phyloP scores from a whole-genome alignment of 1,139 yeast genomes.

The Taphrina sp. region DNA sequence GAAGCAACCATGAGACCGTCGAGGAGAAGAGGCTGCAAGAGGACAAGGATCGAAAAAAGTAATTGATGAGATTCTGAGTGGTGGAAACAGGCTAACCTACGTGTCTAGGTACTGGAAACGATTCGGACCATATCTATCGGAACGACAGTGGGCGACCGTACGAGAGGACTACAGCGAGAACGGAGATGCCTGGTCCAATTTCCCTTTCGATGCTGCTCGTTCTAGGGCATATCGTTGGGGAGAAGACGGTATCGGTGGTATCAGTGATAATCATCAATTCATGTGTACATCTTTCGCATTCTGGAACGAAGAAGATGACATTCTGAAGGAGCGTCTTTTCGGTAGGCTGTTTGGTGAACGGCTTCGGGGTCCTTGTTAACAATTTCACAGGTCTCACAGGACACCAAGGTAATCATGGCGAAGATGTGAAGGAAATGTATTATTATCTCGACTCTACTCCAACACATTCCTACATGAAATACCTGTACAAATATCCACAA shows the following conservation, averaged over 20 bases:
- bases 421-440: constrained; percentile 86
- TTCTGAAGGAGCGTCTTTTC: constrained; percentile 81
- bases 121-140: constrained; percentile 93
- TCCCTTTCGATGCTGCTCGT: constrained; percentile 83
- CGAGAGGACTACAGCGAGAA: constrained; percentile 80
- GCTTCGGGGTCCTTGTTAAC: background rate
- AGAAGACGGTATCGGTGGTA: constrained; percentile 93
- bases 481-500: constrained; percentile 89
- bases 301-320: constrained; percentile 88
- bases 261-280: constrained; percentile 78
- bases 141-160: constrained; percentile 91
- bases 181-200: constrained; percentile 92
- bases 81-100: too few relatives aligned
- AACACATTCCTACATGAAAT: constrained; percentile 90
- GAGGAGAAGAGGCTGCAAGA: constrained; percentile 71
- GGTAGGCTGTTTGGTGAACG: too few relatives aligned
- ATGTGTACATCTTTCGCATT: constrained; percentile 76
- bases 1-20: constrained; percentile 46
- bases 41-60: constrained; percentile 53
- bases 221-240: constrained; percentile 93
- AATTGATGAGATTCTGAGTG: background rate
- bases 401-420: constrained; percentile 94
- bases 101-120: constrained; percentile 62
- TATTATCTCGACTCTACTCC: constrained; percentile 89
- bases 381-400: constrained; percentile 57